phyloP scores from a whole-genome alignment of 202 grass and related monocot genomes.

The Hordeum pubiflorum region DNA sequence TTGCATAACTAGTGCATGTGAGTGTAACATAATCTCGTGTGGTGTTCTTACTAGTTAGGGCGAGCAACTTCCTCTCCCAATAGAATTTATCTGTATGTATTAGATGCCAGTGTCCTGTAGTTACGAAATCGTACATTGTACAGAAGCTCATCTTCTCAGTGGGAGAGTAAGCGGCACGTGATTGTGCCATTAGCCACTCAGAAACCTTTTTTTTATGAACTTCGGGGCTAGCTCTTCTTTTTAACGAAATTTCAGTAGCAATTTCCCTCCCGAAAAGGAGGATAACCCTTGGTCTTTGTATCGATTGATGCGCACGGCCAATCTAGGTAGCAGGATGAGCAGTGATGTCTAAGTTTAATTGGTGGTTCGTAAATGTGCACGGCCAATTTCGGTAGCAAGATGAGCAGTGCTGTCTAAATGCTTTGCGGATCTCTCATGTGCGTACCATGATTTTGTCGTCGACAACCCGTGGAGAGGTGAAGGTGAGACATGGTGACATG shows the following conservation, averaged over 20 bases:
- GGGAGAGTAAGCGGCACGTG: not conserved
- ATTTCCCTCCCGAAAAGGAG: too few relatives aligned
- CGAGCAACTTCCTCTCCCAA: not conserved
- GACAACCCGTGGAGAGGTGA: too few relatives aligned
- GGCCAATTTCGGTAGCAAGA: too few relatives aligned
- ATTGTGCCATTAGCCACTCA: not conserved
- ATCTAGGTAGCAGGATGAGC: too few relatives aligned
- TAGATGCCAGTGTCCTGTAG: conserved; percentile 22
- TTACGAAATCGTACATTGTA: conserved; percentile 24
- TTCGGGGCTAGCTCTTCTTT: not conserved
- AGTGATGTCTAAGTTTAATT: too few relatives aligned
- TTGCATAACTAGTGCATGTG: conserved; percentile 3
- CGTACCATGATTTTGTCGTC: too few relatives aligned
- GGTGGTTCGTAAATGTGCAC: too few relatives aligned
- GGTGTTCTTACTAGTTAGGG: conserved; percentile 12
- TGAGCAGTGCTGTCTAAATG: too few relatives aligned
- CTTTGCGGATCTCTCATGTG: too few relatives aligned
- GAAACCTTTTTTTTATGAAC: not conserved
- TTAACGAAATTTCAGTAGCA: not conserved
- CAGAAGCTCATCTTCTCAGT: conserved; percentile 7
- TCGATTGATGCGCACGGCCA: too few relatives aligned
- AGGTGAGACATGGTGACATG: too few relatives aligned
- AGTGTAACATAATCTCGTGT: conserved; percentile 29
- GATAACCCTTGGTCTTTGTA: too few relatives aligned
- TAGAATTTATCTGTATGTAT: conserved; percentile 22